Conservation (phyloP, 2,329 filamentous ascomycete genomes). For the Aspergillus sp. region DNA sequence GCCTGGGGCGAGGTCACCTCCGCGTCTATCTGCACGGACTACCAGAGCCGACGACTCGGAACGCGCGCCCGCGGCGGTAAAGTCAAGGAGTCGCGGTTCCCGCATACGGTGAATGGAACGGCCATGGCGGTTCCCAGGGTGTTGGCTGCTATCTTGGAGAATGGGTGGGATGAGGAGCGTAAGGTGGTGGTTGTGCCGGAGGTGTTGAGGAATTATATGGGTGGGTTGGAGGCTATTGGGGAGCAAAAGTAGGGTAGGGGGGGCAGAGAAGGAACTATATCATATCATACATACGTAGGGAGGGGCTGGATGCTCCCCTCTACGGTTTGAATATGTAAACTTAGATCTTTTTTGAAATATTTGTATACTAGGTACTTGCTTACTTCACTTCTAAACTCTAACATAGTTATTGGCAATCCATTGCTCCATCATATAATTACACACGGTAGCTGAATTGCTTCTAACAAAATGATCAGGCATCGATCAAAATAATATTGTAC, state of each 20-base stretch:
- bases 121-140: conserved; percentile 89
- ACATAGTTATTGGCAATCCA: no score
- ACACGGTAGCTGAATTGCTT: neutral
- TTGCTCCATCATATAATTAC: no score
- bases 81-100: conserved; percentile 61
- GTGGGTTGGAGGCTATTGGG: conserved; percentile 66
- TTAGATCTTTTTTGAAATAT: neutral
- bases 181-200: conserved; percentile 72
- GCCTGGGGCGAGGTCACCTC: conserved; percentile 95
- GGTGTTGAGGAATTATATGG: conserved; percentile 82
- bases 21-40: conserved; percentile 89
- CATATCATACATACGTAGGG: no score
- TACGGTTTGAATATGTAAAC: neutral
- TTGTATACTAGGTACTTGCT: no score
- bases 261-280: neutral
- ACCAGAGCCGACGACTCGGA: conserved; percentile 79
- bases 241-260: neutral
- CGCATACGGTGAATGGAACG: conserved; percentile 91
- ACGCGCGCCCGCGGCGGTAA: conserved; percentile 65
- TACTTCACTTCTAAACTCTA: no score
- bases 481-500: no score
- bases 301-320: neutral
- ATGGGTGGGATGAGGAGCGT: conserved; percentile 75
- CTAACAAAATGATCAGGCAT: no score
- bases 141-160: conserved; percentile 84